Evolutionary conservation across 352 stramenopile genomes (phyloP).

Genomic region (Pythium guiyangense): DNA sequence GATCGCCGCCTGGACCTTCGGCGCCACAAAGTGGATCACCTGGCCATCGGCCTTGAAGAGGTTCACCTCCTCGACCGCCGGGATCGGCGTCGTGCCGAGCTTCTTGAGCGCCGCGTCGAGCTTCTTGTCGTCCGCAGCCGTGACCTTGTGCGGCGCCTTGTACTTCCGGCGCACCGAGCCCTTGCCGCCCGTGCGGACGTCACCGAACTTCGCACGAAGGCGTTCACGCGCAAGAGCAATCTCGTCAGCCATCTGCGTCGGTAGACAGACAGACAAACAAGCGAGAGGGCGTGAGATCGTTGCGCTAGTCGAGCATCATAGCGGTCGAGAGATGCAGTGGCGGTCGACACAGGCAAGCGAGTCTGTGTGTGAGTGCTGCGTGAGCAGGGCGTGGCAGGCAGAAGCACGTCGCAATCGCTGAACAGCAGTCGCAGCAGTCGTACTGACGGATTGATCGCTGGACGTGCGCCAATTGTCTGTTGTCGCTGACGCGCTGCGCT

Average conservation of each 20-base stretch:
- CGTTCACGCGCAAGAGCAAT: slow-evolving; percentile 86
- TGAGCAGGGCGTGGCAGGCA: not conserved
- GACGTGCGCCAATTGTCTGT: too few species aligned
- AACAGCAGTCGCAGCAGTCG: too few species aligned
- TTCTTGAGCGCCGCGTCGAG: slow-evolving; percentile 97
- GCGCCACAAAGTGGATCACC: slow-evolving; percentile 97
- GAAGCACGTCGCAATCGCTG: not conserved
- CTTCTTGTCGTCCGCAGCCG: slow-evolving; percentile 97
- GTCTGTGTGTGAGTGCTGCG: not conserved
- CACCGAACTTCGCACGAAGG: slow-evolving; percentile 82
- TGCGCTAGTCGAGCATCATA: too few species aligned
- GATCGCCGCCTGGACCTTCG: slow-evolving; percentile 98
- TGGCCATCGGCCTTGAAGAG: slow-evolving; percentile 99
- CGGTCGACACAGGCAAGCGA: too few species aligned
- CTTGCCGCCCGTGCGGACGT: slow-evolving; percentile 94
- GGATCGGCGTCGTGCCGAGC: slow-evolving; percentile 97
- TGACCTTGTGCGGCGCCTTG: slow-evolving; percentile 91
- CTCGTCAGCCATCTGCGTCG: slow-evolving; percentile 84
- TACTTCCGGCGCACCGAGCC: slow-evolving; percentile 95
- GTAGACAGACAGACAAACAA: not conserved
- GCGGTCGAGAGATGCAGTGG: too few species aligned
- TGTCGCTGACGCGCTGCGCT: not conserved
- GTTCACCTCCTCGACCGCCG: slow-evolving; percentile 99
- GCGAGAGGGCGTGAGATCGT: not conserved
- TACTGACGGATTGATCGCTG: too few species aligned